These are phyloP conservation scores for Bolboschoenus planiculmis DNA, from an alignment of 176 grass and related monocot genomes.

Conservation along the genomic window DNA sequence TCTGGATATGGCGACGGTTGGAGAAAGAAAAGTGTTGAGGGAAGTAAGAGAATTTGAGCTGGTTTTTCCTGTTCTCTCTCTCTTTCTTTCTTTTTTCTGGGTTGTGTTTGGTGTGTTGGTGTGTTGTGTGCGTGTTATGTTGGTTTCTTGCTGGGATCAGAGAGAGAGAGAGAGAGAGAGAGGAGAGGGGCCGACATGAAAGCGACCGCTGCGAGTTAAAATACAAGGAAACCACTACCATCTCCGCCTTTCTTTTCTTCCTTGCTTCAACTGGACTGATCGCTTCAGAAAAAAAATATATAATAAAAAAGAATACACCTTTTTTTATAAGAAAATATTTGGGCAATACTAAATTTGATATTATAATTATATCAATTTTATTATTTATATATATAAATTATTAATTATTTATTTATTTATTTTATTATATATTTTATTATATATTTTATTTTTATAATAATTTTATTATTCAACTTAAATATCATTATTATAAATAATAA, in stretches of 20 bases:
- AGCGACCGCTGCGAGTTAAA: constrained; percentile 31
- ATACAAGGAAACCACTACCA: constrained; percentile 21
- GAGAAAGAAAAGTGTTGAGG: constrained; percentile 12
- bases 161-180: neutral
- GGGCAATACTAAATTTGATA: too few relatives aligned
- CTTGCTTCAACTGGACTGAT: constrained; percentile 15
- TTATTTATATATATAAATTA: too few relatives aligned
- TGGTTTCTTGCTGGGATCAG: constrained; percentile 18
- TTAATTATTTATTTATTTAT: too few relatives aligned
- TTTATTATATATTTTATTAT: too few relatives aligned
- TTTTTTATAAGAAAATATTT: too few relatives aligned
- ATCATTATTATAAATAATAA: too few relatives aligned
- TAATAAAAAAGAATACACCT: neutral
- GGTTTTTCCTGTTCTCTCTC: neutral
- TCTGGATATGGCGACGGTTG: neutral
- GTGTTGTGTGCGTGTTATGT: constrained; percentile 10
- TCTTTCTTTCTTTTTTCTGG: too few relatives aligned
- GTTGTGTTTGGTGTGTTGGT: constrained; percentile 8
- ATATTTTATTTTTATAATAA: too few relatives aligned
- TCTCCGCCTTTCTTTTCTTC: neutral
- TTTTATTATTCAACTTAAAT: too few relatives aligned
- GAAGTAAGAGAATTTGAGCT: constrained; percentile 16
- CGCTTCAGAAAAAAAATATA: neutral
- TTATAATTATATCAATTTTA: too few relatives aligned
- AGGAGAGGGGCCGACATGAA: constrained; percentile 24